phyloP scores from a whole-genome alignment of 768 basidiomycete species.

The Termitomyces sp. region DNA sequence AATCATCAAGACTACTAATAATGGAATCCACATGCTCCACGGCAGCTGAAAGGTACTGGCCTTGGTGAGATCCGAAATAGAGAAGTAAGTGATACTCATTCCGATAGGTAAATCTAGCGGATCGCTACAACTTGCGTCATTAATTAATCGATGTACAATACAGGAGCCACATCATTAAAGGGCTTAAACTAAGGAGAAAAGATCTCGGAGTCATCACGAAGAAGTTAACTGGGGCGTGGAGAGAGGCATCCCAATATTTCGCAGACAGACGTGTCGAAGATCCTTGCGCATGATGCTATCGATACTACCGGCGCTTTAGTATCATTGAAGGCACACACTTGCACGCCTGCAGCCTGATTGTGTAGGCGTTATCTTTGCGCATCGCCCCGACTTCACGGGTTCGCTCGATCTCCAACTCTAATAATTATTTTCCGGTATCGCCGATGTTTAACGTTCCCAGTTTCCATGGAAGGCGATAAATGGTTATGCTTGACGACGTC shows the following conservation, averaged over 20 bases:
- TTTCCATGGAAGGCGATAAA: not conserved
- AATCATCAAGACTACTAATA: conserved; percentile 59
- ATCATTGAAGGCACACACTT: not conserved
- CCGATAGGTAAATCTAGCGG: not conserved
- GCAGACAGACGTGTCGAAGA: not conserved
- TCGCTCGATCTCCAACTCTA: not conserved
- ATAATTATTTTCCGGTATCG: not conserved
- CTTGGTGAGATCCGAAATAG: conserved; percentile 61
- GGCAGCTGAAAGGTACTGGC: conserved; percentile 58
- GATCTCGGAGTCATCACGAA: conserved; percentile 66
- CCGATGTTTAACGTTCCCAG: not conserved
- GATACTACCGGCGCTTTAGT: not conserved
- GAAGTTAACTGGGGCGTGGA: conserved; percentile 70
- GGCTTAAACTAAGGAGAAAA: conserved; percentile 59
- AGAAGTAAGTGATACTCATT: conserved; percentile 48
- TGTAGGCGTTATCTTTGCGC: not conserved
- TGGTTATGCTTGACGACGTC: not conserved
- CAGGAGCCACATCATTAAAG: conserved; percentile 65
- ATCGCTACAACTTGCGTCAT: not conserved
- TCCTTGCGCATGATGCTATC: not conserved
- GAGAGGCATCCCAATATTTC: conserved; percentile 37
- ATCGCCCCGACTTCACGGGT: not conserved
- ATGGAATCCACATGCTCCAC: conserved; percentile 71
- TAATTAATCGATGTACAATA: not conserved
- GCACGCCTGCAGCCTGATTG: not conserved